Evolutionary conservation across 2,329 filamentous ascomycete genomes (phyloP), one percentile per base, ranked within the genome.

Genomic region (Fusarium sp.): DNA sequence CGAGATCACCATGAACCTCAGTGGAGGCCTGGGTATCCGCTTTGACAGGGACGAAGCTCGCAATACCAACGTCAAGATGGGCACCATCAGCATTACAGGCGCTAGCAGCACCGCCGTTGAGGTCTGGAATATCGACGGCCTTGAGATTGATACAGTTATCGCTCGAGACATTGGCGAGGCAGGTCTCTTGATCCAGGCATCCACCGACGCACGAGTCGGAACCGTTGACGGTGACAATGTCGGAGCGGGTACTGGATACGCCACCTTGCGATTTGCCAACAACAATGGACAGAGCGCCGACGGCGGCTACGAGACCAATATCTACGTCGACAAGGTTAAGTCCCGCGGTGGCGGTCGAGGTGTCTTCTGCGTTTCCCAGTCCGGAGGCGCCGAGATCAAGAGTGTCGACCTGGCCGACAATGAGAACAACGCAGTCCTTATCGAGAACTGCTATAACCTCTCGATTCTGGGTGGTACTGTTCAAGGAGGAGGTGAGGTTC

Each of bases 401-500:
- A 77, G 68, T 11, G 76, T 87, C 18, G 85, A 88, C 65, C 78
- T 88, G 3, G 80, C 84, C 2, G 76, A 78, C 71, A 88, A 87
- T 54, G 85, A 81, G 2, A 86, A 85, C 72, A 88, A 88, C 61
- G 82, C 86, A 1, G 81, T 88, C 36, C 78, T 88, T 15, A 84
- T 88, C 52, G 86, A 88, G 79, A 88, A 88, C 76, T 88, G 86
- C 79, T 88, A 88, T 76, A 85, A 85, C 54, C 66, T 88, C 31
- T 75, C 77, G 1, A 87, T 88, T 74, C 76, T 73, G 2, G 81
- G 82, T 20, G 86, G 86, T 1, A 86, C 79, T 3, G 84, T 88
- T 33, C 82, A 81, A 28, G 86, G 86, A 3, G 86, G 86, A 5
- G 86, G 86, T 5, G 85, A 88, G 75, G 85, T 88, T 14, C 79